phyloP scores from a whole-genome alignment of 495 filamentous ascomycete species.

The Aspergillus coremiiformis region DNA sequence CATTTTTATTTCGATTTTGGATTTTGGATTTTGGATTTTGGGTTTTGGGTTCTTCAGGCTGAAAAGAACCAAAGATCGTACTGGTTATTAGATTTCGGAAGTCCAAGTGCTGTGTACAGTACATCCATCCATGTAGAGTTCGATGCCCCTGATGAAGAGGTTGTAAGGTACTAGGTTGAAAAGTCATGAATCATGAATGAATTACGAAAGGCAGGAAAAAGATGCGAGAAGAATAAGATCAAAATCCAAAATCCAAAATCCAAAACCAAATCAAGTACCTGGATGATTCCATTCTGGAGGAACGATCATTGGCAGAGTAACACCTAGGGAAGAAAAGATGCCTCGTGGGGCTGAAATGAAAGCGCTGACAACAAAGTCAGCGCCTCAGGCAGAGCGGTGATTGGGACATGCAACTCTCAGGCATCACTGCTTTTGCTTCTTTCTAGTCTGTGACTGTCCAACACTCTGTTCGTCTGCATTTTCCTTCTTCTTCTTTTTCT shows the following conservation, averaged over 20 bases:
- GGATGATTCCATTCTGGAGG: not conserved
- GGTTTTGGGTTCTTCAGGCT: not conserved
- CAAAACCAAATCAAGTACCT: not conserved
- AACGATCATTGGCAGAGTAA: not conserved
- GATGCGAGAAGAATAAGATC: not conserved
- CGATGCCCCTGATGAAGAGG: too few species aligned
- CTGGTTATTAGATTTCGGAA: too few species aligned
- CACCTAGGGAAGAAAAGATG: not conserved
- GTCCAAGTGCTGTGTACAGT: too few species aligned
- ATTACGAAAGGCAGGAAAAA: too few species aligned
- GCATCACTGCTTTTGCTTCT: not conserved
- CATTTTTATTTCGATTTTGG: not conserved
- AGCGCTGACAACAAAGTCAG: not conserved
- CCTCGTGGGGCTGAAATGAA: not conserved
- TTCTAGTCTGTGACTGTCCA: not conserved
- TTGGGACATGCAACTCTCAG: not conserved
- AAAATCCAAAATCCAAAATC: not conserved
- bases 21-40: not conserved
- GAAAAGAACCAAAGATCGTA: not conserved
- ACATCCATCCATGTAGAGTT: too few species aligned
- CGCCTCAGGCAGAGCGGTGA: not conserved
- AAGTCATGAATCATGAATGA: too few species aligned
- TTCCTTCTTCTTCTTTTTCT: not conserved
- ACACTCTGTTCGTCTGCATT: not conserved
- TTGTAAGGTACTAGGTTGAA: too few species aligned